Evolutionary conservation across 305 asterid genomes (phyloP), one percentile per base, ranked within the genome.

Genomic region (Fraxinus platypoda): DNA sequence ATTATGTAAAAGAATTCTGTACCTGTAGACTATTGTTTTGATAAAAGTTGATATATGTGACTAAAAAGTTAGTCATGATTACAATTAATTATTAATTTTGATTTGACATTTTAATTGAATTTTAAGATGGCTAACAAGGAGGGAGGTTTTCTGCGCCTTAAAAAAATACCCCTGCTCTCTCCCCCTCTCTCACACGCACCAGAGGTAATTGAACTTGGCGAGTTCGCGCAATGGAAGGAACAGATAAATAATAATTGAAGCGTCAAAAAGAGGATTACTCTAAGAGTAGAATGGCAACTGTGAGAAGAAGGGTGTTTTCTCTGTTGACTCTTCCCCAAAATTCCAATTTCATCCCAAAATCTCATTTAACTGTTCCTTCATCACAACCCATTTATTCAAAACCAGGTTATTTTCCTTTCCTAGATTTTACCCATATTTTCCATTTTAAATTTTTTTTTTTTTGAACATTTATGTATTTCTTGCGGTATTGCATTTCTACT

Each of bases 331-430:
- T 75, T 79, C 28, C 64, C 75, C 76, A 46, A 35, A 57, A 77
- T 1, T 72, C 91, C 57, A 34, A 72, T 54, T 79, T 81, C 81
- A 78, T 33, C 76, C 75, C 84, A 21, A 80, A 73, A 38, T 52
- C 76, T 23, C 80, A 52, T 74, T 38, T 78, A 2, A 19, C 23
- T 74, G 71, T 80, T 81, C 84, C 85, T 30, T 52, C 85, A 57
- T 75, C 88, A 34, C 85, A 62, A 71, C 54, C 78, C 78, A 78
- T 84, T 81, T 68, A 78, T 77, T 75, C 87, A 35, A 34, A 62
- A 30, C 17, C 86, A 86, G 93, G 94, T 91, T 78, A 31, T 78
- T 87, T 35, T 31, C 66, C 17, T 52, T 80, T 1, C 76, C 2
- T 11, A 9, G 11, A 2, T 57, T 59, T 73, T 74, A 0, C 17